A percentile compares a stretch with the other conserved stretches of the same genome.
These are phyloP conservation scores for Suillus subaureus DNA, from an alignment of 768 basidiomycete genomes.

Conservation along the genomic window DNA sequence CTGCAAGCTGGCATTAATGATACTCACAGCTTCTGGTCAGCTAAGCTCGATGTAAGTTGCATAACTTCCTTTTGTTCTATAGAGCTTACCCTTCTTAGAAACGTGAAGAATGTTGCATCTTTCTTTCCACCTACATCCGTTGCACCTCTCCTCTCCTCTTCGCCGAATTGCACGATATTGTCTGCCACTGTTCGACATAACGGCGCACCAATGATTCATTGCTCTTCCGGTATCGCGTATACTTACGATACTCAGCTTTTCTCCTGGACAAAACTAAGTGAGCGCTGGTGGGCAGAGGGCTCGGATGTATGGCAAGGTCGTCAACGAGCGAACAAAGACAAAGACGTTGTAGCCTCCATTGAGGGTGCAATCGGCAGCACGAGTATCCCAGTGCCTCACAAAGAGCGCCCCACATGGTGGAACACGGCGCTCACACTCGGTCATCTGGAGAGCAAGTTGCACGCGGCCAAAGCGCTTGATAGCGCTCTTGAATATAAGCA, in stretches of 20 bases:
- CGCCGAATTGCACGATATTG: slow-evolving; percentile 62
- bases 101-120: slow-evolving; percentile 66
- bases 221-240: slow-evolving; percentile 77
- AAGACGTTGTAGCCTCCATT: slow-evolving; percentile 57
- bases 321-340: slow-evolving; percentile 51
- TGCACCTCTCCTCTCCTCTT: slow-evolving; percentile 53
- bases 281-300: slow-evolving; percentile 83
- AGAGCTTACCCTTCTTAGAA: slow-evolving; percentile 51
- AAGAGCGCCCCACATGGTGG: slow-evolving; percentile 77
- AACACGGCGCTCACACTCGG: slow-evolving; percentile 79
- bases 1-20: slow-evolving; percentile 62
- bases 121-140: slow-evolving; percentile 70
- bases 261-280: slow-evolving; percentile 75
- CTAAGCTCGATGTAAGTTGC: slow-evolving; percentile 72
- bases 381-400: slow-evolving; percentile 41
- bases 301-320: slow-evolving; percentile 84
- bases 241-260: slow-evolving; percentile 72
- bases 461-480: slow-evolving; percentile 72
- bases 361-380: slow-evolving; percentile 46
- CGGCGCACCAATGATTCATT: slow-evolving; percentile 75
- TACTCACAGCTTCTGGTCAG: slow-evolving; percentile 71
- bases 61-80: slow-evolving; percentile 1
- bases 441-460: slow-evolving; percentile 83
- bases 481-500: slow-evolving; percentile 86
- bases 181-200: slow-evolving; percentile 74